A percentile compares a stretch with the other conserved stretches of the same genome.
These are phyloP conservation scores for Boletellus sp. DNA, from an alignment of 768 basidiomycete genomes.

Conservation along the genomic window DNA sequence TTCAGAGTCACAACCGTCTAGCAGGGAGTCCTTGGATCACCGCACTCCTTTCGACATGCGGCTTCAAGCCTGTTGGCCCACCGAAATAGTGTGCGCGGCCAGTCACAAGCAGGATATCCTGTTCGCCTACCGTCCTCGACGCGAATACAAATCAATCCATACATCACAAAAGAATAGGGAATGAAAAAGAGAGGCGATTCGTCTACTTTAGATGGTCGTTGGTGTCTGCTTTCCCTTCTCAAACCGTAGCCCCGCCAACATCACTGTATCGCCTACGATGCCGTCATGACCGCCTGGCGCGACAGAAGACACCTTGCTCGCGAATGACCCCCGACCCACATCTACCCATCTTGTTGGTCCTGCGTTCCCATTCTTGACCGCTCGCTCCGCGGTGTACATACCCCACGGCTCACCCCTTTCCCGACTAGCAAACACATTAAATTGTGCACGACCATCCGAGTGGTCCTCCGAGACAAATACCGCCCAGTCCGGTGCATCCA, in stretches of 20 bases:
- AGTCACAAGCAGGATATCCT: too few relatives aligned
- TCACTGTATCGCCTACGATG: constrained; percentile 47
- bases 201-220: constrained; percentile 40
- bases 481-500: constrained; percentile 69
- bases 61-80: neutral
- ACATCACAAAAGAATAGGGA: neutral
- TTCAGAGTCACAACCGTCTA: too few relatives aligned
- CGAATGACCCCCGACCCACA: constrained; percentile 33
- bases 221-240: constrained; percentile 58
- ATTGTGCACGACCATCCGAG: constrained; percentile 60
- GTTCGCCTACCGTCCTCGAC: neutral
- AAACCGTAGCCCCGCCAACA: constrained; percentile 64
- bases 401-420: constrained; percentile 67
- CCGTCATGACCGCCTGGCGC: constrained; percentile 26
- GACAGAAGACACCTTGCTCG: constrained; percentile 50
- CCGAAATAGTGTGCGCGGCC: too few relatives aligned
- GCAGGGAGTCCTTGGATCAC: too few relatives aligned
- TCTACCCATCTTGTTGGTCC: constrained; percentile 51
- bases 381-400: constrained; percentile 57
- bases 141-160: constrained; percentile 15
- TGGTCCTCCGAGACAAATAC: constrained; percentile 73
- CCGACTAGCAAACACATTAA: constrained; percentile 59
- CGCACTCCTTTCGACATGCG: too few relatives aligned
- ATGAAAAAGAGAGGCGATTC: too few relatives aligned
- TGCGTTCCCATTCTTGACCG: constrained; percentile 35